phyloP scores from a whole-genome alignment of 164 flowering plant species.

The Piper betle region DNA sequence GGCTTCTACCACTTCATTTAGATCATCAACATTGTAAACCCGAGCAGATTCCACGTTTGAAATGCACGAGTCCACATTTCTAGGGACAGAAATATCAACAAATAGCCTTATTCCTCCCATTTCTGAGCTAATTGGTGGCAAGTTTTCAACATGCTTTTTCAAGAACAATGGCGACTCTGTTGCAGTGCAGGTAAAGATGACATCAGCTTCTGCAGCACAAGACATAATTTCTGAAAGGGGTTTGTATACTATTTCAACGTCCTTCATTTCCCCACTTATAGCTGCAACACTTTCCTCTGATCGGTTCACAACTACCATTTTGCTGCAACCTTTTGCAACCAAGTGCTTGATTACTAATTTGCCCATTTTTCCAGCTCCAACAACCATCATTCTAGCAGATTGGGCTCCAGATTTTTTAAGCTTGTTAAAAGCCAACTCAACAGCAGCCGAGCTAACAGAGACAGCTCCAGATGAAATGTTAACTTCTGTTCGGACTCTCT shows the following conservation, averaged over 20 bases:
- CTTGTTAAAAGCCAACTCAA: slow-evolving; percentile 87
- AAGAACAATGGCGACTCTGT: slow-evolving; percentile 70
- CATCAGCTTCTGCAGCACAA: slow-evolving; percentile 80
- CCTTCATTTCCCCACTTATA: slow-evolving; percentile 65
- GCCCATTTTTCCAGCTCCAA: slow-evolving; percentile 99
- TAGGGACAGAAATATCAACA: slow-evolving; percentile 88
- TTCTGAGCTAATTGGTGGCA: slow-evolving; percentile 42
- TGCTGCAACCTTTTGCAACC: slow-evolving; percentile 84
- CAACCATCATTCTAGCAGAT: slow-evolving; percentile 62
- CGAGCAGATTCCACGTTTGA: slow-evolving; percentile 35
- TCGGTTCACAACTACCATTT: slow-evolving; percentile 81
- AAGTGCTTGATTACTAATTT: slow-evolving; percentile 96
- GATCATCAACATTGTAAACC: slow-evolving; percentile 93
- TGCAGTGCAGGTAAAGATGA: slow-evolving; percentile 87
- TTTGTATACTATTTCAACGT: slow-evolving; percentile 65
- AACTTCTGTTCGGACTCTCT: slow-evolving; percentile 82
- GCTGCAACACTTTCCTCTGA: slow-evolving; percentile 75
- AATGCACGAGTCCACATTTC: slow-evolving; percentile 85
- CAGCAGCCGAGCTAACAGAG: slow-evolving; percentile 98
- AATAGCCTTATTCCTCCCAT: slow-evolving; percentile 67
- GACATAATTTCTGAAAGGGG: slow-evolving; percentile 65
- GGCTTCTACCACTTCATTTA: slow-evolving; percentile 93
- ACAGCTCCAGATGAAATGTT: slow-evolving; percentile 93
- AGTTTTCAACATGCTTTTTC: slow-evolving; percentile 48
- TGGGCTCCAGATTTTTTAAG: slow-evolving; percentile 60